Conservation (phyloP, 1,139 yeast genomes). For the Protomyces arabidopsidicola region DNA sequence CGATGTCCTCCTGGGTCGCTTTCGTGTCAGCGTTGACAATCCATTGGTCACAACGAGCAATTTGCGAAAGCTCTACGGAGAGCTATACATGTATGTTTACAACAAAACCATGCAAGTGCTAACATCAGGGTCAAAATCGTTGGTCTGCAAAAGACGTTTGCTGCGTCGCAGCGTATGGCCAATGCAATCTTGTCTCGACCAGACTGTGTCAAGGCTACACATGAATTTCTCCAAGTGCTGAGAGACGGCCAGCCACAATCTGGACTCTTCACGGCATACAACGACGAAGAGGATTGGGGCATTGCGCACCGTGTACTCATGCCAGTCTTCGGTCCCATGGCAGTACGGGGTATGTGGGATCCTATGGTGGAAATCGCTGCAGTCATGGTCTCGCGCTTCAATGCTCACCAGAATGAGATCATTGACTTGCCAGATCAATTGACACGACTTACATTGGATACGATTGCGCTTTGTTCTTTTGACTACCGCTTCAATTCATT, state of each 20-base stretch:
- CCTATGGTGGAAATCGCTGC: slow-evolving; percentile 26
- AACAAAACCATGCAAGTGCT: background rate
- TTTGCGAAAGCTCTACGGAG: background rate
- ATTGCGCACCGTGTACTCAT: slow-evolving; percentile 28
- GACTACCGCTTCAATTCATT: slow-evolving; percentile 28
- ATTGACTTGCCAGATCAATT: slow-evolving; percentile 24
- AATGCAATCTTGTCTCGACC: slow-evolving; percentile 16
- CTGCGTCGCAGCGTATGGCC: slow-evolving; percentile 3
- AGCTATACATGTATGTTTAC: background rate
- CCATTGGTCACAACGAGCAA: background rate
- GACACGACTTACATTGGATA: slow-evolving; percentile 27
- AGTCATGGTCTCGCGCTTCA: slow-evolving; percentile 20
- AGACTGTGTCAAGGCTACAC: slow-evolving; percentile 4
- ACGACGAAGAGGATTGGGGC: slow-evolving; percentile 26
- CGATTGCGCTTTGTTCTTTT: slow-evolving; percentile 27
- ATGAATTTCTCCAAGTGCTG: slow-evolving; percentile 13
- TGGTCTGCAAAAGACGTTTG: background rate
- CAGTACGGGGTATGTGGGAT: slow-evolving; percentile 24
- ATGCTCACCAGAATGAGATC: slow-evolving; percentile 15
- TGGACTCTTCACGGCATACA: slow-evolving; percentile 20
- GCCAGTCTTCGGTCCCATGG: slow-evolving; percentile 27
- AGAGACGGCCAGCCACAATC: slow-evolving; percentile 4
- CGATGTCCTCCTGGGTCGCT: background rate
- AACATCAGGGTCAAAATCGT: background rate
- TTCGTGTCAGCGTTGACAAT: background rate